Evolutionary conservation across 2,329 filamentous ascomycete genomes (phyloP), one percentile per base, ranked within the genome.

Genomic region (Botrytis medusae): DNA sequence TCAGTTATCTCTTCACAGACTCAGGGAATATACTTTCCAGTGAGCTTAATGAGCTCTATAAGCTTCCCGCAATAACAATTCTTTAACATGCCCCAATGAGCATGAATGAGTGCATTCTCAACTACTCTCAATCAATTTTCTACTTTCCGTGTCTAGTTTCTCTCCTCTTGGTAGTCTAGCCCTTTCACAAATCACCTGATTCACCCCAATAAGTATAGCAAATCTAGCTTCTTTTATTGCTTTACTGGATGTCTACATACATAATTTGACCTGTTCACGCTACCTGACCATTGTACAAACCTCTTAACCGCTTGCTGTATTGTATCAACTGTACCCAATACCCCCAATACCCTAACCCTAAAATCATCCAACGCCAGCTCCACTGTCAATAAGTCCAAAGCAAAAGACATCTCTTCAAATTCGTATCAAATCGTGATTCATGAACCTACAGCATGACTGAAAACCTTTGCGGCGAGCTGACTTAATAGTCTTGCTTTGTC

Each of bases 401-500:
- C 48, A 32, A 57, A 32, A 51, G 2, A 59, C 10, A 44, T 25
- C 25, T 40, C 65, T 69, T 57, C 37, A 42, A 69, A 32, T 57
- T 69, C 48, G 37, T 57, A 44, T 32, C 9, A 42, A 57, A 32
- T 69, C 48, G 12, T 69, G 14, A 40, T 32, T 40, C 25, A 67
- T 60, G 68, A 71, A 16, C 90, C 89, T 51, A 93, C 91, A 32
- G 91, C 92, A 81, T 94, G 92, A 76, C 92, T 93, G 81, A 98
- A 73, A n/a, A 73, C 72, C 65, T 73, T 73, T 16, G 72, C 90
- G 1, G 95, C 95, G 80, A 98, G 83, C 82, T 97, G 93, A 80
- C 91, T 92, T 75, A 98, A 85, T 79, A 99, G 83, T 82, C 90
- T 90, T 72, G 94, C 90, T 80, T 93, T 92, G 80, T 97, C 95